These are phyloP conservation scores for Pelargonium myrrhifolium DNA, from an alignment of 441 rosid genomes.

Conservation along the genomic window DNA sequence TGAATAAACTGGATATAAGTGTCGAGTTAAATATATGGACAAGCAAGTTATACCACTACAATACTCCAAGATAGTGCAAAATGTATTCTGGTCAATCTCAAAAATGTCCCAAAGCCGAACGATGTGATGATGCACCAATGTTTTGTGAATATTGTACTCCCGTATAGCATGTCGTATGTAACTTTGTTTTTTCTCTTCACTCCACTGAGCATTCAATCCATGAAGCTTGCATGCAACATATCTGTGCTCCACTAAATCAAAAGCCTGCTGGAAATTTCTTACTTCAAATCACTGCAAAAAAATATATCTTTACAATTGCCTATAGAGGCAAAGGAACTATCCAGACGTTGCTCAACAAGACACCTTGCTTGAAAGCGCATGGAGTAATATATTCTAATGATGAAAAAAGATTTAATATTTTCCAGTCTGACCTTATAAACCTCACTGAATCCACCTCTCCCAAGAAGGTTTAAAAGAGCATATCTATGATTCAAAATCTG, in stretches of 20 bases:
- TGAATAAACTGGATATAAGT: conserved; percentile 7
- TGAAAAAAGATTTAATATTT: conserved; percentile 19
- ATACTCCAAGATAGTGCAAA: conserved; percentile 96
- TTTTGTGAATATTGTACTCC: conserved; percentile 95
- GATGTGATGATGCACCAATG: conserved; percentile 92
- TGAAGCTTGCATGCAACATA: conserved; percentile 98
- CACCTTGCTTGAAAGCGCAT: conserved; percentile 15
- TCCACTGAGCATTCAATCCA: conserved; percentile 97
- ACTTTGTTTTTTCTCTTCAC: conserved; percentile 99
- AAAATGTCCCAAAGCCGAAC: conserved; percentile 99
- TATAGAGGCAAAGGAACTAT: conserved; percentile 39
- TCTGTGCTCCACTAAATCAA: conserved; percentile 92
- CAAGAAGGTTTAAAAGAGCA: conserved; percentile 94
- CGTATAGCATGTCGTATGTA: conserved; percentile 91
- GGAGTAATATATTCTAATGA: conserved; percentile 20
- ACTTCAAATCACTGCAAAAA: conserved; percentile 66
- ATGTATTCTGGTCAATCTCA: conserved; percentile 92
- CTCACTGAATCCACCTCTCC: conserved; percentile 99
- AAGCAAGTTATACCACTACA: conserved; percentile 59
- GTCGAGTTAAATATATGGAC: conserved; percentile 2
- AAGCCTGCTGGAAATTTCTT: conserved; percentile 84
- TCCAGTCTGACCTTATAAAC: conserved; percentile 88
- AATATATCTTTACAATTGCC: conserved; percentile 48
- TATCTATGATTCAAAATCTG: conserved; percentile 86
- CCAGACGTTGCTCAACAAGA: conserved; percentile 19